Conservation (phyloP, 2,329 filamentous ascomycete species). For the Fusarium citri region DNA sequence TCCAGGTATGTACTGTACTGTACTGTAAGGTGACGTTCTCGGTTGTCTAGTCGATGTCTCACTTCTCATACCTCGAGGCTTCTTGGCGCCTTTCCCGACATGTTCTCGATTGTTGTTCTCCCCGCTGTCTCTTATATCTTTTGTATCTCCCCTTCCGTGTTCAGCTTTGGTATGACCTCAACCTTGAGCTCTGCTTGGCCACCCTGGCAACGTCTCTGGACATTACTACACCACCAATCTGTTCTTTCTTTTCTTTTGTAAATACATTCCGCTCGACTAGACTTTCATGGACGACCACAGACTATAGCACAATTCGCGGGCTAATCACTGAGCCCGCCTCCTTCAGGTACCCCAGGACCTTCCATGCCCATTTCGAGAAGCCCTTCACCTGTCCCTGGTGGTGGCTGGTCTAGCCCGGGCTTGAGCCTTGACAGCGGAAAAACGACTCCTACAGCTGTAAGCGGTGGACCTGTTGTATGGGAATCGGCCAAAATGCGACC, state of each 20-base stretch:
- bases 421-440: slow-evolving; percentile 78
- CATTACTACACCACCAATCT: not conserved
- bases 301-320: slow-evolving; percentile 29
- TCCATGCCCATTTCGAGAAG: slow-evolving; percentile 89
- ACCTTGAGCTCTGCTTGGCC: slow-evolving; percentile 4
- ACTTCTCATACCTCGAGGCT: slow-evolving; percentile 27
- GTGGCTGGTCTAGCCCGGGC: slow-evolving; percentile 89
- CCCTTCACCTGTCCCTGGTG: slow-evolving; percentile 84
- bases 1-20: slow-evolving; percentile 61
- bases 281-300: slow-evolving; percentile 26
- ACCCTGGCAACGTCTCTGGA: slow-evolving; percentile 12
- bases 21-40: slow-evolving; percentile 1
- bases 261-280: slow-evolving; percentile 12
- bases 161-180: slow-evolving; percentile 6
- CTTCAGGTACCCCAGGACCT: slow-evolving; percentile 64
- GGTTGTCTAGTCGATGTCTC: slow-evolving; percentile 38
- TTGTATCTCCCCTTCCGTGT: slow-evolving; percentile 7
- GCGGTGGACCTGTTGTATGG: slow-evolving; percentile 77
- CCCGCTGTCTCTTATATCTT: slow-evolving; percentile 18
- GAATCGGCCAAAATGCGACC: slow-evolving; percentile 83
- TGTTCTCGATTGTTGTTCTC: slow-evolving; percentile 21
- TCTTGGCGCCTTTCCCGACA: slow-evolving; percentile 21
- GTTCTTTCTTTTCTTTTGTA: not conserved
- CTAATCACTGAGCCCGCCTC: slow-evolving; percentile 45
- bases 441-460: slow-evolving; percentile 71